phyloP scores from a whole-genome alignment of 768 basidiomycete genomes.

The Termitomyces sp. region DNA sequence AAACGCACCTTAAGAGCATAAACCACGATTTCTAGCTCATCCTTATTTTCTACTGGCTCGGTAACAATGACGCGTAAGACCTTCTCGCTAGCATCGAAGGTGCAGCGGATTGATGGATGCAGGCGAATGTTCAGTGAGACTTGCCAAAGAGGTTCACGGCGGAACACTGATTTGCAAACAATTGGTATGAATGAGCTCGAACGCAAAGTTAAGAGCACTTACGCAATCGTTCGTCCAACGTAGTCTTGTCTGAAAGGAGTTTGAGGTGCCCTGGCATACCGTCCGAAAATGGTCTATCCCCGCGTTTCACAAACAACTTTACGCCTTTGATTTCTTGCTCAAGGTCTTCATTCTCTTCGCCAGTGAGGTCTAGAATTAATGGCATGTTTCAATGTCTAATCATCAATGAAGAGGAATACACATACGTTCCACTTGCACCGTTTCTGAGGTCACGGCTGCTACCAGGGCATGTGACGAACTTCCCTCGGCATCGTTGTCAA shows the following conservation, averaged over 20 bases:
- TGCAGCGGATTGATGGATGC: slow-evolving; percentile 51
- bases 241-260: slow-evolving; percentile 43
- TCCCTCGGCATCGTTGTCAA: not conserved
- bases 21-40: slow-evolving; percentile 43
- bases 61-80: slow-evolving; percentile 54
- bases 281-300: slow-evolving; percentile 52
- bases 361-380: slow-evolving; percentile 41
- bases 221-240: slow-evolving; percentile 46
- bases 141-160: slow-evolving; percentile 68
- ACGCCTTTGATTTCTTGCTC: slow-evolving; percentile 56
- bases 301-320: slow-evolving; percentile 58
- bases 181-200: not conserved
- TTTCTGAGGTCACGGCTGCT: slow-evolving; percentile 12
- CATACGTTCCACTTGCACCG: slow-evolving; percentile 18
- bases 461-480: slow-evolving; percentile 13
- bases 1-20: slow-evolving; percentile 61
- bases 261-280: slow-evolving; percentile 63
- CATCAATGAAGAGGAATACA: not conserved
- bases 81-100: slow-evolving; percentile 53
- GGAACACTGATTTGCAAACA: slow-evolving; percentile 46
- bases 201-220: slow-evolving; percentile 18
- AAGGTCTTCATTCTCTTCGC: slow-evolving; percentile 63
- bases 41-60: slow-evolving; percentile 35
- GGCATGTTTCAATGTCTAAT: not conserved
- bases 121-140: slow-evolving; percentile 67